Percentiles rank a stretch among this genome's conserved stretches.
These are phyloP conservation scores for Pseudogymnoascus sp. DNA, from an alignment of 2,329 filamentous ascomycete genomes.

Conservation along the genomic window DNA sequence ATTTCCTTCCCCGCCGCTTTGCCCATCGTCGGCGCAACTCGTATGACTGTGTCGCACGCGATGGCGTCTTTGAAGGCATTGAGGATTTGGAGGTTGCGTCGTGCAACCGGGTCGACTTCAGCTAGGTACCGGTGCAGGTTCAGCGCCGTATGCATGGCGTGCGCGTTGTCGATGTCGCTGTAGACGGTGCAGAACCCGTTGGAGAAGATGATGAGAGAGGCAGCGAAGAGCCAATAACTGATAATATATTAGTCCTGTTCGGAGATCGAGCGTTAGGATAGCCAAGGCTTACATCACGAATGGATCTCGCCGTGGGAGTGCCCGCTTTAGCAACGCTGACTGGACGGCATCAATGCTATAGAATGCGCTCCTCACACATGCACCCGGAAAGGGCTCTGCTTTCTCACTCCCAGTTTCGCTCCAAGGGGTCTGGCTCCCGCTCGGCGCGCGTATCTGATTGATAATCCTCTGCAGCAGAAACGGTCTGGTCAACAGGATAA, in stretches of 20 bases:
- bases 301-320: slow-evolving; percentile 46
- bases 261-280: background rate
- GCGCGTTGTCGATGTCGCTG: slow-evolving; percentile 35
- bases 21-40: background rate
- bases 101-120: slow-evolving; percentile 41
- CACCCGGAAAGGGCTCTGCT: slow-evolving; percentile 35
- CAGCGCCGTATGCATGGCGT: slow-evolving; percentile 38
- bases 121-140: slow-evolving; percentile 43
- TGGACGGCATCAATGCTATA: slow-evolving; percentile 43
- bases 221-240: slow-evolving; percentile 51
- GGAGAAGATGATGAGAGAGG: slow-evolving; percentile 46
- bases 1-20: background rate
- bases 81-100: slow-evolving; percentile 9
- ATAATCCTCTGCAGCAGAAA: slow-evolving; percentile 43
- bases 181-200: slow-evolving; percentile 49
- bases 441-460: background rate
- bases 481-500: slow-evolving; percentile 56
- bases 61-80: background rate
- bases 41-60: background rate
- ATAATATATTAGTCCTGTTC: background rate
- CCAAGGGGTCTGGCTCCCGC: background rate
- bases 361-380: slow-evolving; percentile 44
- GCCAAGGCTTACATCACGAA: slow-evolving; percentile 46
- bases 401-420: slow-evolving; percentile 34
- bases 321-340: slow-evolving; percentile 36